phyloP scores from a whole-genome alignment of 202 grass and related monocot genomes.

The Carex sylvatica region DNA sequence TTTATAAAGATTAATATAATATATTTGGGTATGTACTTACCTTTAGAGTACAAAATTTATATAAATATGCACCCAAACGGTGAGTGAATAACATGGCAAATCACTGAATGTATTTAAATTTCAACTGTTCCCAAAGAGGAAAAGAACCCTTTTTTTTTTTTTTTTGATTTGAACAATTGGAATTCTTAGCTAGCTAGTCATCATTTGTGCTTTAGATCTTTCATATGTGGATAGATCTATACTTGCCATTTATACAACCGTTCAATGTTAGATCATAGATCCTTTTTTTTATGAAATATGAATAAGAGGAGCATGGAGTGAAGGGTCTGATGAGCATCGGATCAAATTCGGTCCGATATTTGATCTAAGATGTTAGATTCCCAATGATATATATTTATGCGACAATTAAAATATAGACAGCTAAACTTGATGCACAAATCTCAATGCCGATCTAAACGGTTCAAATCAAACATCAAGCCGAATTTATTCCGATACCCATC shows the following conservation, averaged over 20 bases:
- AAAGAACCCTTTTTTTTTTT: background rate
- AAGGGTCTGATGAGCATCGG: too few relatives aligned
- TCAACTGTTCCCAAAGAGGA: background rate
- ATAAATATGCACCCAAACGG: background rate
- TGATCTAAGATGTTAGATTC: too few relatives aligned
- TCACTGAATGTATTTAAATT: background rate
- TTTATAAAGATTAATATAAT: background rate
- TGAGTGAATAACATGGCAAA: background rate
- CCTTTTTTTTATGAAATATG: background rate
- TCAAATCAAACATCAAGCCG: too few relatives aligned
- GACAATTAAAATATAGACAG: too few relatives aligned
- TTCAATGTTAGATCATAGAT: background rate
- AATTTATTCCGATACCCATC: too few relatives aligned
- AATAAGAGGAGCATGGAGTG: background rate
- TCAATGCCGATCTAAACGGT: too few relatives aligned
- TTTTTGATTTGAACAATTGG: background rate
- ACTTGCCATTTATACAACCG: background rate
- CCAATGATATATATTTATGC: too few relatives aligned
- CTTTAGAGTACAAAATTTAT: background rate
- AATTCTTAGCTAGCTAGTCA: background rate
- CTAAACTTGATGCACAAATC: too few relatives aligned
- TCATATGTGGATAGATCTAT: too few relatives aligned
- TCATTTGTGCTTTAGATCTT: background rate
- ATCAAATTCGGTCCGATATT: too few relatives aligned
- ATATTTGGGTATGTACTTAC: background rate